Conservation (phyloP, 257 asterid species). For the Nemophila menziesii region DNA sequence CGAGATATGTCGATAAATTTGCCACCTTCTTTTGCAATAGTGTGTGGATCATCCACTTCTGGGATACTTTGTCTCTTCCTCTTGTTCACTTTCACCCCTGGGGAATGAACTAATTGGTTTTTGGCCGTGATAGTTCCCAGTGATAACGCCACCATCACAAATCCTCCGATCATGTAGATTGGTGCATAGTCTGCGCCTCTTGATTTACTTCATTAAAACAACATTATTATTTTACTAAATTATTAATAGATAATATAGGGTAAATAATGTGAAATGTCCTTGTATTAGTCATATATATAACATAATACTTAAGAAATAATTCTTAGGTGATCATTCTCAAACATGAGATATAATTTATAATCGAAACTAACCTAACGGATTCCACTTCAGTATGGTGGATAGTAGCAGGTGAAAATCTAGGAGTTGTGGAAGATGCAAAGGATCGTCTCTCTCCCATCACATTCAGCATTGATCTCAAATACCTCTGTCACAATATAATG, state of each 20-base stretch:
- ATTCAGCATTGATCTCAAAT: conserved; percentile 15
- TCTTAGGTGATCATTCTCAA: too few relatives aligned
- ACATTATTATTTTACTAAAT: too few relatives aligned
- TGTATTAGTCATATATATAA: too few relatives aligned
- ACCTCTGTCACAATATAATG: conserved; percentile 8
- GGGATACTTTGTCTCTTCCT: conserved; percentile 27
- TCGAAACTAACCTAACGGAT: too few relatives aligned
- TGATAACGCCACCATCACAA: conserved; percentile 16
- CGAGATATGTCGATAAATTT: conserved; percentile 28
- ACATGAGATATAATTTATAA: too few relatives aligned
- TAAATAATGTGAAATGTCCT: too few relatives aligned
- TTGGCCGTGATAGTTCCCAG: conserved; percentile 30
- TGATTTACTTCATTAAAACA: too few relatives aligned
- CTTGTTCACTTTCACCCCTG: conserved; percentile 34
- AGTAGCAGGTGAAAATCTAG: conserved; percentile 11
- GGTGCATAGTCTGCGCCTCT: neutral
- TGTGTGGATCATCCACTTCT: conserved; percentile 33
- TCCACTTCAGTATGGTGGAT: neutral
- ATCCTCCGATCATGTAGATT: neutral
- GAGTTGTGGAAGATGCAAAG: conserved; percentile 11
- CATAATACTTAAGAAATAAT: too few relatives aligned
- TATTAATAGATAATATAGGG: too few relatives aligned
- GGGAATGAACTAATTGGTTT: conserved; percentile 31
- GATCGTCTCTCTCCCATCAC: neutral
- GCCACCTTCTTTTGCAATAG: conserved; percentile 7